Evolutionary conservation across 176 grass and related monocot genomes (phyloP).

Genomic region (Secale cereale): DNA sequence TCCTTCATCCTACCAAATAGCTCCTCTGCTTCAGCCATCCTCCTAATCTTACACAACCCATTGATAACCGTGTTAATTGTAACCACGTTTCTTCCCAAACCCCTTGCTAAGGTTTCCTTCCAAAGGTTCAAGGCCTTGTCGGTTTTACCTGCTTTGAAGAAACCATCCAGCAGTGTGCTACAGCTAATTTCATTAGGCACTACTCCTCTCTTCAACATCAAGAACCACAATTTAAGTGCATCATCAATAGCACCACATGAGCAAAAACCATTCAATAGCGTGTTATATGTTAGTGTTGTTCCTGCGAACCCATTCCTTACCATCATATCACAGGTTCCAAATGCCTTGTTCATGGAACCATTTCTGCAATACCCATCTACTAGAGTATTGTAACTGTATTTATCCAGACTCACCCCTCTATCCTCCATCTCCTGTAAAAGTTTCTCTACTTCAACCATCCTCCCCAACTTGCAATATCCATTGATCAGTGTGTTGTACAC

Average conservation of each 20-base stretch:
- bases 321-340: constrained; percentile 63
- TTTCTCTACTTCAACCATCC: constrained; percentile 58
- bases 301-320: constrained; percentile 46
- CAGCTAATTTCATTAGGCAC: constrained; percentile 86
- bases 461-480: constrained; percentile 85
- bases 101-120: constrained; percentile 87
- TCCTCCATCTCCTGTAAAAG: constrained; percentile 64
- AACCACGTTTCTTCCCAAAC: constrained; percentile 52
- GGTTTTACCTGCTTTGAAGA: constrained; percentile 65
- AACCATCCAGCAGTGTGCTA: constrained; percentile 72
- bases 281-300: constrained; percentile 71
- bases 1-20: constrained; percentile 63
- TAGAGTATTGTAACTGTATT: constrained; percentile 88
- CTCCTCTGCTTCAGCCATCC: constrained; percentile 60
- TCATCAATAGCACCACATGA: constrained; percentile 50
- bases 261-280: constrained; percentile 88
- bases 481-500: constrained; percentile 76
- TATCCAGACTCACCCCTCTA: constrained; percentile 38
- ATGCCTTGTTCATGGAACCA: constrained; percentile 71
- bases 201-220: constrained; percentile 84
- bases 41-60: constrained; percentile 72
- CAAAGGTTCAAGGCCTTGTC: constrained; percentile 73
- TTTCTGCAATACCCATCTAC: constrained; percentile 82
- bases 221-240: constrained; percentile 80
- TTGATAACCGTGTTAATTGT: constrained; percentile 72